Base-by-base conservation (phyloP, 2,329 filamentous ascomycete species). In the Cordyceps sp. region DNA sequence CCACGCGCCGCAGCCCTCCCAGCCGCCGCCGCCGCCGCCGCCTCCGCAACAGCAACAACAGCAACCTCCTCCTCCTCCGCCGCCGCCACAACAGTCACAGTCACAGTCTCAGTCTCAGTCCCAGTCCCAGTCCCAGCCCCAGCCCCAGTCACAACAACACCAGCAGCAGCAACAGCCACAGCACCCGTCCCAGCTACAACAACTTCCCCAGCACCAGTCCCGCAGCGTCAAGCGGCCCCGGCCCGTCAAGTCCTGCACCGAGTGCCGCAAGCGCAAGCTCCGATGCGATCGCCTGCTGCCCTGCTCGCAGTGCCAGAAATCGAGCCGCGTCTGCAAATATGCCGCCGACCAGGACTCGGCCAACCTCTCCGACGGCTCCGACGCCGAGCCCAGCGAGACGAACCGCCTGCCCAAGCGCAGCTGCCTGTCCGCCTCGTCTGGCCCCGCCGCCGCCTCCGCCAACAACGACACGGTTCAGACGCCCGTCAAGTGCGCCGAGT, bases 221-320 rank as follows among this genome's bases (percentile, higher is more conserved):
- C 55, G 59, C 31, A 64, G 61, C 39, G 64, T 69, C 32, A 69
- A 69, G 43, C 55, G 66, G 21, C 63, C 64, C 3, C 52, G 66
- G 7, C 66, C 66, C 4, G 66, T 69, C 38, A 69, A 69, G 44
- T 68, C 64, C 4, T 70, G 66, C 44, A 62, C 62, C 35, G 63
- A 67, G 41, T 70, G 69, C 42, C 58, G 69, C 33, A 69, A 69
- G 45, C 59, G 69, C 42, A 73, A 69, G 45, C 50, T 70, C 5
- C 58, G 60, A 36, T 73, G 69, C 47, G 66, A 73, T 45, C 59
- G 69, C 28, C 53, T 60, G n/a, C 54, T 58, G 27, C 66, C 66
- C 4, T 73, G 69, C 42, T 64, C 64, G 6, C 67, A 72, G 45
- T 73, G 69, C 44, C 63, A 66, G 31, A 69, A 67, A 45, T 66